Conservation (phyloP, 345 rosid genomes). For the Rubroshorea leprosula region DNA sequence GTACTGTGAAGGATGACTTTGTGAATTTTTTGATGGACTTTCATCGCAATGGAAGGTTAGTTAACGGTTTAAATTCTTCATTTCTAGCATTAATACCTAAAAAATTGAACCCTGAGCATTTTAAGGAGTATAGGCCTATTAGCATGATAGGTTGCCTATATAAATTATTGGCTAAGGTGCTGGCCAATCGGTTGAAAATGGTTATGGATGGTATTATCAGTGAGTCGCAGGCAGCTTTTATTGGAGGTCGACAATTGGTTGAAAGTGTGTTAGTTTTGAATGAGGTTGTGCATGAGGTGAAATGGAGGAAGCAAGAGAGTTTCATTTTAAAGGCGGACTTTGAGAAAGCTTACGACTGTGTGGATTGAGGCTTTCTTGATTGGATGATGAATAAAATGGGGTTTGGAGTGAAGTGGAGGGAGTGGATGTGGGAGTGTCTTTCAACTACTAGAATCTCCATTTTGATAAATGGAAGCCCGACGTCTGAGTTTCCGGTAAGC, state of each 20-base stretch:
- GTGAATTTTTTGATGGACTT: not conserved
- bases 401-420: not conserved
- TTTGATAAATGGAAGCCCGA: not conserved
- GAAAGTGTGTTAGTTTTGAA: not conserved
- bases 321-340: not conserved
- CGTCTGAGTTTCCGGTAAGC: not conserved
- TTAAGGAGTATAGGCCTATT: not conserved
- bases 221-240: not conserved
- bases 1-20: not conserved
- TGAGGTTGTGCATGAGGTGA: not conserved
- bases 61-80: not conserved
- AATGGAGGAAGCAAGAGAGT: too few species aligned
- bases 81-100: not conserved
- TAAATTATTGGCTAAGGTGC: not conserved
- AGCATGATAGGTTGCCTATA: not conserved
- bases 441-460: not conserved
- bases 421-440: not conserved
- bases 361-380: not conserved
- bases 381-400: not conserved
- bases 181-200: not conserved
- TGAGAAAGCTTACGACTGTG: not conserved
- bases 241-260: not conserved
- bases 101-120: not conserved
- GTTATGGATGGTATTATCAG: too few species aligned
- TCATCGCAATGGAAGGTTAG: not conserved